Percentiles rank a stretch among this genome's conserved stretches.
Evolutionary conservation across 805 yeast species (phyloP).

Genomic region (Ogataea saltuana): DNA sequence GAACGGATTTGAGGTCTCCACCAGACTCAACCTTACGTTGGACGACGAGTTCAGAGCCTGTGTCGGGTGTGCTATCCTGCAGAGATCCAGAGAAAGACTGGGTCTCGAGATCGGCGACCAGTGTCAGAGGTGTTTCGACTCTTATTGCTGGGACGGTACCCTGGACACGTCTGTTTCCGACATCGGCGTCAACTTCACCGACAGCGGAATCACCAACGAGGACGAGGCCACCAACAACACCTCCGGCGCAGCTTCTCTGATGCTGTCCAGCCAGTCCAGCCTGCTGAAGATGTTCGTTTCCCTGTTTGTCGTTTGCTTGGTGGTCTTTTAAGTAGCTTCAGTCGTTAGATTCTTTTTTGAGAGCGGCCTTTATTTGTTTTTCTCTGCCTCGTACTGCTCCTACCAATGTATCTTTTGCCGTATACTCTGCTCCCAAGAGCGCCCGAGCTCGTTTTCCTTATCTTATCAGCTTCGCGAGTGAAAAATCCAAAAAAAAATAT

Average conservation of each 20-base stretch:
- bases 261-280: neutral
- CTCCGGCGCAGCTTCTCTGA: slow-evolving; percentile 19
- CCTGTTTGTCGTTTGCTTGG: slow-evolving; percentile 14
- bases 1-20: slow-evolving; percentile 73
- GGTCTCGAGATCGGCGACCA: slow-evolving; percentile 62
- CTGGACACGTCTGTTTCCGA: slow-evolving; percentile 16
- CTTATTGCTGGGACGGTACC: slow-evolving; percentile 60
- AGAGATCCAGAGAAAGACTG: slow-evolving; percentile 72
- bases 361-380: neutral
- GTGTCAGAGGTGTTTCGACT: slow-evolving; percentile 68
- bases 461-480: slow-evolving; percentile 2
- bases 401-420: too few relatives aligned
- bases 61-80: slow-evolving; percentile 79
- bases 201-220: slow-evolving; percentile 39
- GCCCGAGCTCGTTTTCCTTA: too few relatives aligned
- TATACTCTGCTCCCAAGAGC: too few relatives aligned
- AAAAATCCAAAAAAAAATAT: neutral
- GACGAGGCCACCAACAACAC: slow-evolving; percentile 28
- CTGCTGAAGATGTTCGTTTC: slow-evolving; percentile 6
- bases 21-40: slow-evolving; percentile 65
- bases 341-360: too few relatives aligned
- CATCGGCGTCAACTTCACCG: slow-evolving; percentile 40
- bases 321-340: slow-evolving; percentile 21
- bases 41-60: slow-evolving; percentile 73
- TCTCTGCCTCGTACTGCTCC: too few relatives aligned